phyloP scores from a whole-genome alignment of 306 rosid species.

The Comarum palustre region DNA sequence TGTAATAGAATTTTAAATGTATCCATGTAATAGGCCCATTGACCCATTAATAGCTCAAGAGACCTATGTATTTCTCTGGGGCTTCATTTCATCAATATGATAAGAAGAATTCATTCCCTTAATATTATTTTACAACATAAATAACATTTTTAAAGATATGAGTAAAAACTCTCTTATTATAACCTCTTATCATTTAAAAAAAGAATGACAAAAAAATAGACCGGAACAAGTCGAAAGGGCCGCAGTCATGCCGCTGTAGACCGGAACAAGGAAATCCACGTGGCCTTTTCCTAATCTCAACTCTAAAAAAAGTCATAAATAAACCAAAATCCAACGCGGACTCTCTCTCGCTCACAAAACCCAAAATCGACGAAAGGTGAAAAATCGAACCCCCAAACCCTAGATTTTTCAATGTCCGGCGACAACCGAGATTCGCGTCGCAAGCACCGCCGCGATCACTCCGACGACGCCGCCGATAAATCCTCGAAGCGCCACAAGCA shows the following conservation, averaged over 20 bases:
- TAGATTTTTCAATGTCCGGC: constrained; percentile 52
- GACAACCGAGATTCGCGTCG: constrained; percentile 56
- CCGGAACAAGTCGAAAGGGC: too few relatives aligned
- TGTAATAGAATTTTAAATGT: too few relatives aligned
- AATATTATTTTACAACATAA: too few relatives aligned
- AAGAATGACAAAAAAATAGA: too few relatives aligned
- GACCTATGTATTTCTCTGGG: too few relatives aligned
- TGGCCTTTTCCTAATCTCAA: neutral
- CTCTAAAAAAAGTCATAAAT: neutral
- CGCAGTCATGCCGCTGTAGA: neutral
- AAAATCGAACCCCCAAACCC: constrained; percentile 50
- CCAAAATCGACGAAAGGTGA: neutral
- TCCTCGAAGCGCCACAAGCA: constrained; percentile 86
- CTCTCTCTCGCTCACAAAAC: neutral
- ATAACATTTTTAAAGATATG: too few relatives aligned
- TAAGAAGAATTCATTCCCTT: too few relatives aligned
- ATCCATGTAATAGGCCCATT: too few relatives aligned
- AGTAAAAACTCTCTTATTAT: too few relatives aligned
- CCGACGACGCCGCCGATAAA: constrained; percentile 50
- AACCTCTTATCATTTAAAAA: too few relatives aligned
- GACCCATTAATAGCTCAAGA: too few relatives aligned
- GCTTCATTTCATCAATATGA: too few relatives aligned
- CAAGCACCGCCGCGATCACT: constrained; percentile 50
- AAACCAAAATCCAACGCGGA: neutral
- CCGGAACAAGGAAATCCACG: neutral